phyloP scores from a whole-genome alignment of 2,329 filamentous ascomycete species.

The Fusarium pseudocircinatum region DNA sequence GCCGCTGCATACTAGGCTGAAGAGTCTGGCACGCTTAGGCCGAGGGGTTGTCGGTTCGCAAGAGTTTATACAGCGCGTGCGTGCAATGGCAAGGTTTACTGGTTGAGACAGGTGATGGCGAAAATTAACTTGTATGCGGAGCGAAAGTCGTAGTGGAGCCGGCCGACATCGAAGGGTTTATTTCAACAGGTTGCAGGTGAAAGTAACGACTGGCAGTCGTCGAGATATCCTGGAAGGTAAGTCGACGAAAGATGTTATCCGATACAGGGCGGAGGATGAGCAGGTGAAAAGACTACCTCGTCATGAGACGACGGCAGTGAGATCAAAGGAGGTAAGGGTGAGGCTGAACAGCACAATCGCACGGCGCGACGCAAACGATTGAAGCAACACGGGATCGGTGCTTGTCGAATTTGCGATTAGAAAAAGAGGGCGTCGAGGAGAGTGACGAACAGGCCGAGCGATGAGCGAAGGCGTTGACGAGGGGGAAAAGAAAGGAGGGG shows the following conservation, averaged over 20 bases:
- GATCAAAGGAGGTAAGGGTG: constrained; percentile 24
- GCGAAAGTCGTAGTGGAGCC: constrained; percentile 41
- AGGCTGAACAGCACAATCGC: constrained; percentile 23
- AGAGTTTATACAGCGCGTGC: constrained; percentile 4
- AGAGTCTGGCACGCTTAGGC: constrained; percentile 35
- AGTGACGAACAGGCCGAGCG: constrained; percentile 41
- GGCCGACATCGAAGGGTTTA: constrained; percentile 42
- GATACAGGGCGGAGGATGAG: constrained; percentile 30
- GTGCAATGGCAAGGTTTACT: constrained; percentile 20
- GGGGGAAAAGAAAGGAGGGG: constrained; percentile 39
- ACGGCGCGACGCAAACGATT: constrained; percentile 34
- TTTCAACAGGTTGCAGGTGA: constrained; percentile 33
- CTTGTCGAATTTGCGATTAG: constrained; percentile 35
- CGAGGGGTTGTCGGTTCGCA: constrained; percentile 18
- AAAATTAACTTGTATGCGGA: constrained; percentile 36
- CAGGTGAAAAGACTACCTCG: constrained; percentile 32
- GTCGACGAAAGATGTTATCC: constrained; percentile 43
- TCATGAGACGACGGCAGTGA: constrained; percentile 38
- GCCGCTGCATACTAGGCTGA: constrained; percentile 44
- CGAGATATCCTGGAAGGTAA: constrained; percentile 39
- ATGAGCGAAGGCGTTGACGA: constrained; percentile 43
- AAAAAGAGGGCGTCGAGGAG: constrained; percentile 37
- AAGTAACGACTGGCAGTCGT: constrained; percentile 46
- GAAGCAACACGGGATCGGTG: constrained; percentile 36
- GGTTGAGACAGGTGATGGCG: constrained; percentile 11